Percentiles rank a stretch among this genome's conserved stretches.
Conservation (phyloP, 2,329 filamentous ascomycete genomes). For the Claviceps sp. region DNA sequence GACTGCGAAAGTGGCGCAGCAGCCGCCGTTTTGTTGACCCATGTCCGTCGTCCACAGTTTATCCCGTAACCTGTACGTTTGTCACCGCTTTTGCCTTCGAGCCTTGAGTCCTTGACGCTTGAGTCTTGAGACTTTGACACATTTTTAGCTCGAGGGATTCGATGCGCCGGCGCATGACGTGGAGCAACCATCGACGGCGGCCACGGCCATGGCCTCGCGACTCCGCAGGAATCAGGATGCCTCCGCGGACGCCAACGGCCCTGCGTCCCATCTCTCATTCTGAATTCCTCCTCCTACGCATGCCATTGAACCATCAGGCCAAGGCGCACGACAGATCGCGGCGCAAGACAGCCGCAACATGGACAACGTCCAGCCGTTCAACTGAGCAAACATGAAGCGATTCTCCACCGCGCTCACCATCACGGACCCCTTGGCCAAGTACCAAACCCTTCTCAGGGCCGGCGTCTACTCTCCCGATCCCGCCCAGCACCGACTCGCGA, state of each 20-base stretch:
- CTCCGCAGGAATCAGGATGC: no score
- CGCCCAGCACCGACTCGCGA: slow-evolving; percentile 57
- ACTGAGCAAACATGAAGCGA: slow-evolving; percentile 15
- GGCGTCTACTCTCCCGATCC: slow-evolving; percentile 55
- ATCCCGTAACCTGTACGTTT: no score
- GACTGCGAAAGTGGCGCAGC: no score
- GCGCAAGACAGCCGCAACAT: not conserved
- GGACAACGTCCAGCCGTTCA: not conserved
- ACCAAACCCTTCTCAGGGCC: slow-evolving; percentile 56
- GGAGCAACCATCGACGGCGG: not conserved
- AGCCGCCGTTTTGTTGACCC: no score
- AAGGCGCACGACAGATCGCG: not conserved
- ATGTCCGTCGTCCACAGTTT: no score
- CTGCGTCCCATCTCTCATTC: no score
- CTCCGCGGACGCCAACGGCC: no score
- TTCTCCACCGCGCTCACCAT: slow-evolving; percentile 41
- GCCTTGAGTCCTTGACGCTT: no score
- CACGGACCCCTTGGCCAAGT: slow-evolving; percentile 64
- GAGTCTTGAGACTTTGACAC: no score
- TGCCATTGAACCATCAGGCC: not conserved
- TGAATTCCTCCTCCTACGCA: no score
- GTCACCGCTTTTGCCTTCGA: no score
- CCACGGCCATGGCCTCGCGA: no score
- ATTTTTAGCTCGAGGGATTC: not conserved
- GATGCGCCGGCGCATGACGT: not conserved